These are phyloP conservation scores for Salinomyces thailandicus DNA, from an alignment of 2,329 filamentous ascomycete species.

Conservation along the genomic window DNA sequence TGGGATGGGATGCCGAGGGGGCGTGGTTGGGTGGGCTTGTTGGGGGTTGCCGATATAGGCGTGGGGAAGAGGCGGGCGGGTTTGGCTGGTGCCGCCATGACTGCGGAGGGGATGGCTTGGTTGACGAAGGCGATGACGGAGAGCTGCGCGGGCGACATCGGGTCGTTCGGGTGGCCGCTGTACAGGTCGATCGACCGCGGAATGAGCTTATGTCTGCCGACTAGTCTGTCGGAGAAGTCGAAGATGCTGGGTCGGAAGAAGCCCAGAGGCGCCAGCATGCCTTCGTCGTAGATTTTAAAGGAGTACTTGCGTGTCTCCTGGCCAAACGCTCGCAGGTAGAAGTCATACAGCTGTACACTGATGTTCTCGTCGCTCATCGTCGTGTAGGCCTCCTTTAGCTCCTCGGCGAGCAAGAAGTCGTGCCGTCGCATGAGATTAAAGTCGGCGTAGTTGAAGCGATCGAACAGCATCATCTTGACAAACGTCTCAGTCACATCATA, in stretches of 20 bases:
- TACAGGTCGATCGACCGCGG: conserved; percentile 89
- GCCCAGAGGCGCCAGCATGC: conserved; percentile 87
- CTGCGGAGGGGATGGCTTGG: conserved; percentile 28
- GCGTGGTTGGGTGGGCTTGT: conserved; percentile 19
- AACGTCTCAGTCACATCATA: conserved; percentile 90
- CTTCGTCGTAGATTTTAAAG: conserved; percentile 96
- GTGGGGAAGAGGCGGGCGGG: conserved; percentile 35
- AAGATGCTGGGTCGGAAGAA: conserved; percentile 84
- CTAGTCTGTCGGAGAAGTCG: conserved; percentile 69
- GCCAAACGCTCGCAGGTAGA: conserved; percentile 78
- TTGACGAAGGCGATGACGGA: conserved; percentile 47
- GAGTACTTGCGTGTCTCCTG: conserved; percentile 85
- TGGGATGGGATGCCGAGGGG: conserved; percentile 58
- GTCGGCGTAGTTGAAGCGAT: conserved; percentile 89
- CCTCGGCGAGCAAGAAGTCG: conserved; percentile 87
- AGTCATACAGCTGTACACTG: conserved; percentile 77
- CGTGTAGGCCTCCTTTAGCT: conserved; percentile 86
- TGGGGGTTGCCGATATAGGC: conserved; percentile 15
- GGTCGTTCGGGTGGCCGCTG: conserved; percentile 85
- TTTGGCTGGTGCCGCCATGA: conserved; percentile 30
- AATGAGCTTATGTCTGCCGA: conserved; percentile 68
- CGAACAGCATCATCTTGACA: conserved; percentile 94
- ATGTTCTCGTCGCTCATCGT: conserved; percentile 86
- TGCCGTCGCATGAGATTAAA: conserved; percentile 86
- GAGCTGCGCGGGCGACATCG: conserved; percentile 71